Conservation (phyloP, 1,284 basidiomycete genomes). For the Ustilago esculenta region DNA sequence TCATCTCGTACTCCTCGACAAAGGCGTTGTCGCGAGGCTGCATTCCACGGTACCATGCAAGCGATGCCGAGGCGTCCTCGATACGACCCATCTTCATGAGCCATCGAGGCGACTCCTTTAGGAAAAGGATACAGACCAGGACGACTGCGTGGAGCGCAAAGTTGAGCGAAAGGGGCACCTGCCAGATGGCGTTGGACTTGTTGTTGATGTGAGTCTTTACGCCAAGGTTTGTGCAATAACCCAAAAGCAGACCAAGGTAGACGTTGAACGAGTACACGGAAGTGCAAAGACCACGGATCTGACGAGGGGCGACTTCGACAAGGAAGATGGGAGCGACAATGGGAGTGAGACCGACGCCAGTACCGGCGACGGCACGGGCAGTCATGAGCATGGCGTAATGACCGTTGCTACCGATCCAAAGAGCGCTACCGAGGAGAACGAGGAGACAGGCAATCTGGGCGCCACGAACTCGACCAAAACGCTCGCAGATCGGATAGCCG, state of each 20-base stretch:
- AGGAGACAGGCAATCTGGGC: slow-evolving; percentile 36
- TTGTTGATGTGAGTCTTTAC: slow-evolving; percentile 26
- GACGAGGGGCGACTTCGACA: slow-evolving; percentile 34
- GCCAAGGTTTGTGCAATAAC: slow-evolving; percentile 31
- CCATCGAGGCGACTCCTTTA: slow-evolving; percentile 82
- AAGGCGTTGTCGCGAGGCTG: slow-evolving; percentile 30
- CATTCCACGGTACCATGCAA: slow-evolving; percentile 66
- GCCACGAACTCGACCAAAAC: slow-evolving; percentile 35
- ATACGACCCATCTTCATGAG: slow-evolving; percentile 77
- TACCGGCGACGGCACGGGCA: slow-evolving; percentile 31
- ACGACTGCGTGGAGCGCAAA: slow-evolving; percentile 62
- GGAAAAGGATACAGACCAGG: slow-evolving; percentile 69
- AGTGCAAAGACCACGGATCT: slow-evolving; percentile 50
- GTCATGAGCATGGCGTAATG: slow-evolving; percentile 35
- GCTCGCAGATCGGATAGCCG: slow-evolving; percentile 38
- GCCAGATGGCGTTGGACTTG: slow-evolving; percentile 29
- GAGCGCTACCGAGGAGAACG: slow-evolving; percentile 29
- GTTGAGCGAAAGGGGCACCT: slow-evolving; percentile 37
- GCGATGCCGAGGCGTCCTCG: slow-evolving; percentile 73
- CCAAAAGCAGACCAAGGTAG: slow-evolving; percentile 28
- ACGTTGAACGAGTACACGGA: slow-evolving; percentile 44
- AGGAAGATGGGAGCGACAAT: slow-evolving; percentile 44
- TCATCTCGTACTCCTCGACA: slow-evolving; percentile 41
- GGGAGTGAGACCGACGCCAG: slow-evolving; percentile 38
- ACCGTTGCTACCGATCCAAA: slow-evolving; percentile 35